Evolutionary conservation across 2,329 filamentous ascomycete species (phyloP).

Genomic region (Leptographium flavum): DNA sequence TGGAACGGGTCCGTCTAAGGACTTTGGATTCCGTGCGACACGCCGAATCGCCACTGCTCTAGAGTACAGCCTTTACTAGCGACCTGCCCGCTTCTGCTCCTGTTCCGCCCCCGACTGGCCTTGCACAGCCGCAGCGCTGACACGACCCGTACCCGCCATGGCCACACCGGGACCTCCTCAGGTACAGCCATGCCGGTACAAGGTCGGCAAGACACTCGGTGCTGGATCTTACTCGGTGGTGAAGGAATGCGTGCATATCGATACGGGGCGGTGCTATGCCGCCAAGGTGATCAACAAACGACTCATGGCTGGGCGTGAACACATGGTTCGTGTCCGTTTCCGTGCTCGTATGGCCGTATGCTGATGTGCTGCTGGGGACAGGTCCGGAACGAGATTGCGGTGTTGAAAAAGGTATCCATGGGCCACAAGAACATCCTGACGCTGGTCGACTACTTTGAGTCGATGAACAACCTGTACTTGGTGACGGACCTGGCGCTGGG

Average conservation of each 20-base stretch:
- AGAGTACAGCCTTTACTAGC: not conserved
- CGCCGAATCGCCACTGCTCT: no score
- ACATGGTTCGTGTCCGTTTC: constrained; percentile 56
- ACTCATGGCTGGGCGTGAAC: constrained; percentile 90
- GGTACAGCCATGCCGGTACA: constrained; percentile 93
- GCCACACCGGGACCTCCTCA: constrained; percentile 19
- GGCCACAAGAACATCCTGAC: constrained; percentile 97
- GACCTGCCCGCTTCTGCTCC: not conserved
- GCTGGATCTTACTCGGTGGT: constrained; percentile 97
- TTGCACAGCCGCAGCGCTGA: not conserved
- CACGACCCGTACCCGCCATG: constrained; percentile 1
- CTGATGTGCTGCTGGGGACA: constrained; percentile 19
- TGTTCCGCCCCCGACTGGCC: not conserved
- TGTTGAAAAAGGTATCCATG: constrained; percentile 97
- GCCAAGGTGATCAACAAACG: constrained; percentile 99
- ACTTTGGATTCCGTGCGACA: no score
- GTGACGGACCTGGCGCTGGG: constrained; percentile 94
- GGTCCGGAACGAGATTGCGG: constrained; percentile 96
- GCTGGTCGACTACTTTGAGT: constrained; percentile 97
- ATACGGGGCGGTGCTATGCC: constrained; percentile 94
- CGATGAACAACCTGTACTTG: constrained; percentile 98
- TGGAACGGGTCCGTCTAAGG: no score
- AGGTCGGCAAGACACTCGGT: constrained; percentile 94
- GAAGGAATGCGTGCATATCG: constrained; percentile 97
- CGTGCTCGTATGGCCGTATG: not conserved